Evolutionary conservation across 768 basidiomycete species (phyloP), one percentile per base, ranked within the genome.

Genomic region (Gautieria morchelliformis): DNA sequence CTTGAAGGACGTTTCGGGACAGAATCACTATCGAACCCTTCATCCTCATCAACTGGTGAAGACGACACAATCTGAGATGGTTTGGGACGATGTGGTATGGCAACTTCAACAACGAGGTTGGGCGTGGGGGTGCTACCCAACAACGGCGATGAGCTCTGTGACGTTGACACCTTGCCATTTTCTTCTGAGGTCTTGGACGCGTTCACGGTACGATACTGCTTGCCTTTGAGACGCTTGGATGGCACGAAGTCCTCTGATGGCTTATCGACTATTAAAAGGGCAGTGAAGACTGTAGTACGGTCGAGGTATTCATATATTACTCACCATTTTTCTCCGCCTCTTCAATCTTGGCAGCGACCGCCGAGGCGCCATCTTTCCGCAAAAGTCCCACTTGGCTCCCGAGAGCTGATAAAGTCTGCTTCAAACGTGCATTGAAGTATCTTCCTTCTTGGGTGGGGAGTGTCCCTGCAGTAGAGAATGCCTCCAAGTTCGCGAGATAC

Each of bases 381-480:
- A 97, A 71, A 6, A 78, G 75, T 33, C 87, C 82, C 3, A 87
- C 83, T 62, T 95, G 92, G 1, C 65, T 69, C 63, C 75, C 74
- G 39, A 95, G 71, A 1, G 78, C 72, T 9, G 71, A 72, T 52
- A 88, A 70, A 22, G 79, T 75, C 44, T 80, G 77, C 19, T 87
- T 82, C 20, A 95, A 74, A 32, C 87, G 80, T n/a, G 85, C 84
- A 53, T 87, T 84, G 76, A 94, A 96, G 72, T 92, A 92, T 19
- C 94, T 83, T 12, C 91, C 91, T 35, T 91, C 87, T 35, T 83
- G 80, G n/a, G 72, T 70, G 1, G 91, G 90, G 37, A 93, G 74
- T 17, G 80, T 70, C 3, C 86, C 83, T 8, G 76, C 83, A 6
- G 78, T 87, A 4, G 84, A 80, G 44, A 93, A 78, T 2, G 81